Evolutionary conservation across 345 rosid genomes (phyloP), one percentile per base, ranked within the genome.

Genomic region (Psidium guajava): DNA sequence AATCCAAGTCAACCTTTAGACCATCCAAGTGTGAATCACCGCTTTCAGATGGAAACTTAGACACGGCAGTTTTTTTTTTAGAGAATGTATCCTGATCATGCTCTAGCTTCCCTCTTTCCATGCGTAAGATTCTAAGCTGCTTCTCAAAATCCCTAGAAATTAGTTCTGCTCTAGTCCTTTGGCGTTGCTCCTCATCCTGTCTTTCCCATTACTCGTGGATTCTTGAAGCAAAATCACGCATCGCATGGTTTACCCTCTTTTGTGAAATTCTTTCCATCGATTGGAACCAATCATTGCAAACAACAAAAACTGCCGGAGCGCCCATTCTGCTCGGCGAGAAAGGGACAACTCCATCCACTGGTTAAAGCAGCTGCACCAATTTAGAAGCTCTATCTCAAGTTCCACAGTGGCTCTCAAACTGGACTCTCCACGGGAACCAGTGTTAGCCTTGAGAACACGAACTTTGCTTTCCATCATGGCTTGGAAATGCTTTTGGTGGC

Each of bases 401-500:
- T 94, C 96, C 40, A 92, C 86, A 2, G 96, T 93, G 42, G 98
- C 96, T 91, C 92, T 93, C 84, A 97, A 86, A 74, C 97, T 94
- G 1, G 96, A 92, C 86, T 95, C 98, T 87, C 90, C 89, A 55
- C 81, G 93, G 86, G 91, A 87, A 84, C 93, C 91, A 1, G 95
- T 93, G 88, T 94, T 95, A 64, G 95, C 96, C 84, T 88, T 94
- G 32, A 95, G 91, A 85, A 91, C 88, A 21, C 88, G 93, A 83
- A 89, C 89, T 88, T 93, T 95, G 92, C 98, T 94, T 90, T 94
- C 98, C 98, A 93, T 93, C 74, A 95, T 92, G 22, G 96, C 97
- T 82, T 91, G 95, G 83, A 95, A 91, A 90, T 97, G 99, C 87
- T 95, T 97, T 90, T 95, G 95, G 87, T 97, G 99, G 91, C 99